A percentile compares a stretch with the other conserved stretches of the same genome.
These are phyloP conservation scores for Lotmaria passim DNA, from an alignment of 208 protist genomes.

Conservation along the genomic window DNA sequence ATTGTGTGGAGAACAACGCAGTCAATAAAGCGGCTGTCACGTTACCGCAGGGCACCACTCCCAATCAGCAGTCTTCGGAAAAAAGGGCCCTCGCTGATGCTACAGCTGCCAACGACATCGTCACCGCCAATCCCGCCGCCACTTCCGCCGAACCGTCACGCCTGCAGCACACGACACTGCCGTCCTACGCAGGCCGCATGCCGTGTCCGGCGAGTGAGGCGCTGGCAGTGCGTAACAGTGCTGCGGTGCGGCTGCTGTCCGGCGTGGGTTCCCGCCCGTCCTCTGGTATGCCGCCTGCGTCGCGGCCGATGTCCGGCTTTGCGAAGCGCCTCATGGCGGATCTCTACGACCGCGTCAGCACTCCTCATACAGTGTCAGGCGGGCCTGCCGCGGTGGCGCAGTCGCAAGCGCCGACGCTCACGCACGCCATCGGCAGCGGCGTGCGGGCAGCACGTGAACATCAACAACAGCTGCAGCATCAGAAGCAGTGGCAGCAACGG, in stretches of 20 bases:
- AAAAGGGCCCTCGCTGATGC: too few species aligned
- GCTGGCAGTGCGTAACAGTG: conserved; percentile 27
- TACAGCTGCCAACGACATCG: too few species aligned
- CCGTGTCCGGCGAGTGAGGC: conserved; percentile 25
- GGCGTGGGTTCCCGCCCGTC: not conserved
- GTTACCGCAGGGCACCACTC: too few species aligned
- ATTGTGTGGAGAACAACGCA: too few species aligned
- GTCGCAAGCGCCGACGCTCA: not conserved
- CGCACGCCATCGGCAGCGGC: conserved; percentile 17
- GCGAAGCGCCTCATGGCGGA: conserved; percentile 50
- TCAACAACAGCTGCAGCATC: conserved; percentile 6
- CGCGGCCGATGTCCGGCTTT: conserved; percentile 33
- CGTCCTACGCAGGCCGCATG: conserved; percentile 29
- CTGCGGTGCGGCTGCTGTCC: conserved; percentile 20
- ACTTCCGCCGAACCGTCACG: too few species aligned
- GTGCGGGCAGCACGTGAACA: conserved; percentile 12
- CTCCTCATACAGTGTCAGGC: not conserved
- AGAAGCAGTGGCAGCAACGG: not conserved
- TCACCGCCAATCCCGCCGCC: too few species aligned
- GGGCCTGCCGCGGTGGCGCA: conserved; percentile 4
- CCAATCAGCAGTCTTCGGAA: too few species aligned
- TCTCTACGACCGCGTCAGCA: conserved; percentile 46
- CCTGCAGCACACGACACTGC: not conserved
- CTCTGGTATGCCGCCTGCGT: conserved; percentile 1
- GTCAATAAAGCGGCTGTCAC: too few species aligned